Conservation (phyloP, 2,329 filamentous ascomycete species). For the Didymella pomorum region DNA sequence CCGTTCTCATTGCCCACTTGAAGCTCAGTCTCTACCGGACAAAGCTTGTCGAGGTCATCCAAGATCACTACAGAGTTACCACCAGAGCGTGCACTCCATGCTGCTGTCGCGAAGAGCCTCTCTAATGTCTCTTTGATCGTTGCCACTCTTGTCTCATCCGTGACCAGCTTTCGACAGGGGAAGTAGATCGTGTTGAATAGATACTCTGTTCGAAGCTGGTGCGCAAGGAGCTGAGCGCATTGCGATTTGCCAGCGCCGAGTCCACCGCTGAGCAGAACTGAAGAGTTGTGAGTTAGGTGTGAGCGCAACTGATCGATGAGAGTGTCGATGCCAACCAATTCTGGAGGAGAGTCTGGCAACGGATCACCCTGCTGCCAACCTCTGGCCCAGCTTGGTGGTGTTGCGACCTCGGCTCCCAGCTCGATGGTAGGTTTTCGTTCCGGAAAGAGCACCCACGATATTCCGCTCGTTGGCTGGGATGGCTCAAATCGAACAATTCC, state of each 20-base stretch:
- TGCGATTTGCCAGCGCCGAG: conserved; percentile 90
- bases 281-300: conserved; percentile 84
- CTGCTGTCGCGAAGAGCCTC: conserved; percentile 84
- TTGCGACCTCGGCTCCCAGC: conserved; percentile 75
- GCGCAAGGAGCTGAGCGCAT: conserved; percentile 77
- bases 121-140: conserved; percentile 89
- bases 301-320: conserved; percentile 75
- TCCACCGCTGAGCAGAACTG: conserved; percentile 86
- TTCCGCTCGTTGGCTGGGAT: conserved; percentile 43
- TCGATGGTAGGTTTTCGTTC: conserved; percentile 78
- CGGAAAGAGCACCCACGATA: conserved; percentile 78
- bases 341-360: conserved; percentile 62
- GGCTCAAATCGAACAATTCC: conserved; percentile 83
- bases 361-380: conserved; percentile 63
- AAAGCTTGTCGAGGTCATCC: conserved; percentile 92
- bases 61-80: conserved; percentile 85
- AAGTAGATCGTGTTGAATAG: conserved; percentile 88
- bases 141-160: conserved; percentile 87
- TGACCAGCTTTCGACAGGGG: conserved; percentile 84
- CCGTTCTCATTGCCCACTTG: conserved; percentile 94
- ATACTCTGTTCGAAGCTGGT: conserved; percentile 73
- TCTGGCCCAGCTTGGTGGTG: conserved; percentile 62
- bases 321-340: conserved; percentile 84
- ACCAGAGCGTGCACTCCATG: conserved; percentile 88
- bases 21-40: conserved; percentile 91